phyloP scores from a whole-genome alignment of 768 basidiomycete species.

The Pleurotus platypus region DNA sequence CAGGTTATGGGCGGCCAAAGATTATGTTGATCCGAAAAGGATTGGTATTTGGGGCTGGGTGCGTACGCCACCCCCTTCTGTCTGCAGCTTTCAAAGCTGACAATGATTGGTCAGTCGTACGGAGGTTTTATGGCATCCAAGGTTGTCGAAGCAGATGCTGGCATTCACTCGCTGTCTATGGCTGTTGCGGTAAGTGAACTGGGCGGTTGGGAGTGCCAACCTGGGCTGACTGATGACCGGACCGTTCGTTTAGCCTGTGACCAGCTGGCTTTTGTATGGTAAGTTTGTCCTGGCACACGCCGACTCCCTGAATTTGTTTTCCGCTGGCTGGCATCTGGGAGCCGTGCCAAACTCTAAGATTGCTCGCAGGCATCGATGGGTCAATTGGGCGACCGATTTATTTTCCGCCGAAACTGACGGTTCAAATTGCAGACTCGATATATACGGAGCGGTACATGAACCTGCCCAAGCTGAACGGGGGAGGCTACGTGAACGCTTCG shows the following conservation, averaged over 20 bases:
- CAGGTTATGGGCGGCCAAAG: conserved; percentile 80
- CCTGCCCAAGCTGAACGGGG: conserved; percentile 70
- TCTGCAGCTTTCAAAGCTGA: background rate
- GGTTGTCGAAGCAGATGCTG: conserved; percentile 85
- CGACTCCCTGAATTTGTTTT: background rate
- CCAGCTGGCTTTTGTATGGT: conserved; percentile 84
- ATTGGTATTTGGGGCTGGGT: conserved; percentile 99
- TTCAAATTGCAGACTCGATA: conserved; percentile 65
- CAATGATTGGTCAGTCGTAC: conserved; percentile 60
- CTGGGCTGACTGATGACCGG: conserved; percentile 5
- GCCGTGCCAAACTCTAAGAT: background rate
- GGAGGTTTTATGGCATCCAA: conserved; percentile 97
- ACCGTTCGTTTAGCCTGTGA: conserved; percentile 60
- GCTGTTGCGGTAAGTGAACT: conserved; percentile 71
- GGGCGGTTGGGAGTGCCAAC: background rate
- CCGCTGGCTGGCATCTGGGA: background rate
- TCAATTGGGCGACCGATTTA: background rate
- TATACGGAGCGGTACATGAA: conserved; percentile 99
- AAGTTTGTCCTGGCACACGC: conserved; percentile 17
- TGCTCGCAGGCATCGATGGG: background rate
- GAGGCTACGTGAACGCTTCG: conserved; percentile 87
- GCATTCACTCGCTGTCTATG: conserved; percentile 88
- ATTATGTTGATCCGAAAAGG: conserved; percentile 83
- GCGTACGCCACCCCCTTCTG: conserved; percentile 22
- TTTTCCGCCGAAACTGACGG: background rate